These are phyloP conservation scores for carrot (Daucus carota) DNA, from an alignment of 129 eudicot species.

Conservation along the genomic window DNA sequence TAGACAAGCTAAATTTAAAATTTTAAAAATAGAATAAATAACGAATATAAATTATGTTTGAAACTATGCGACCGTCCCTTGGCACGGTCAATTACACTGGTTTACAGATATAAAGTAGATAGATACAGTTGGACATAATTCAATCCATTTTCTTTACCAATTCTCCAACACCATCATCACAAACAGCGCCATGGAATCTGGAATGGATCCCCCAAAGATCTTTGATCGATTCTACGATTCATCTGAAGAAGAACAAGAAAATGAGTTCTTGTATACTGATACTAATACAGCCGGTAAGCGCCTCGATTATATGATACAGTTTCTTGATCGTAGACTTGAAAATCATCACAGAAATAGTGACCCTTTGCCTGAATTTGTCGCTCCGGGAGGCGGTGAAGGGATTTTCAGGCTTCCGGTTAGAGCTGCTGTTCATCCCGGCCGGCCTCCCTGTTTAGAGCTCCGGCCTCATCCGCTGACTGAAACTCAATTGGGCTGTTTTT, in stretches of 20 bases:
- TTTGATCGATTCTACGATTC: conserved; percentile 82
- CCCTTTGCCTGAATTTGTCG: conserved; percentile 55
- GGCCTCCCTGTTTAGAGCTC: conserved; percentile 67
- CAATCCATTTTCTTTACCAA: no score
- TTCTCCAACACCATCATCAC: no score
- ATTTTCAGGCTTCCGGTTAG: conserved; percentile 52
- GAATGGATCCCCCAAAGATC: conserved; percentile 20
- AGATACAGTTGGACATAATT: no score
- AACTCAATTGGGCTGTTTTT: conserved; percentile 49
- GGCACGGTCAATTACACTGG: no score
- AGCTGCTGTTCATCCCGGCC: conserved; percentile 38
- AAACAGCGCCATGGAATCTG: no score
- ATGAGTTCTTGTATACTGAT: conserved; percentile 7
- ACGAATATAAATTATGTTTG: no score
- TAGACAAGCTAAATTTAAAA: no score
- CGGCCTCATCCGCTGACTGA: conserved; percentile 71
- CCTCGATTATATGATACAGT: conserved; percentile 84
- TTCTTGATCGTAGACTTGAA: conserved; percentile 56
- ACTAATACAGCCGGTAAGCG: conserved; percentile 40
- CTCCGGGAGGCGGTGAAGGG: conserved; percentile 52
- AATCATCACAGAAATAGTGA: neutral
- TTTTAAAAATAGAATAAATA: no score
- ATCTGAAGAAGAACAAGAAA: conserved; percentile 30
- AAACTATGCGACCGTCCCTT: no score
- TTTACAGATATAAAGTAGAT: no score